Conservation (phyloP, 768 basidiomycete species). For the Auricularia heimuer region DNA sequence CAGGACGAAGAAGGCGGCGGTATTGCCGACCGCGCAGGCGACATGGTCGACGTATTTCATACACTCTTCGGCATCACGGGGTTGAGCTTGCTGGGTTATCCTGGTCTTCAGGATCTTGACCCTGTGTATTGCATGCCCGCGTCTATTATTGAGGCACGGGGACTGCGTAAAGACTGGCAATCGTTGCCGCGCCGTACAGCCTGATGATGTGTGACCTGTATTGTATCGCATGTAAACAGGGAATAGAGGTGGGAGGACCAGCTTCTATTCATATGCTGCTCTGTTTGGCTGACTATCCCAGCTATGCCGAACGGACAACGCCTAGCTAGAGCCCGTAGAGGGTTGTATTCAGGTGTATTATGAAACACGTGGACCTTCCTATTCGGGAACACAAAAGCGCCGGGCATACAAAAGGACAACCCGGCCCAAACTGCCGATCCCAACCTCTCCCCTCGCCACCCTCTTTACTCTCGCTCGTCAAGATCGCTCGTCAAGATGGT, state of each 20-base stretch:
- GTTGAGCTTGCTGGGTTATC: conserved; percentile 80
- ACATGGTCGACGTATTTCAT: conserved; percentile 97
- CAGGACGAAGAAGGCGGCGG: conserved; percentile 87
- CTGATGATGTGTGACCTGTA: neutral
- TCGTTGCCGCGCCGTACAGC: conserved; percentile 27
- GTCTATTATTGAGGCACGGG: conserved; percentile 53
- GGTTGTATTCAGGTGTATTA: too few relatives aligned
- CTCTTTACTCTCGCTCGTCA: neutral
- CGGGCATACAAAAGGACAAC: too few relatives aligned
- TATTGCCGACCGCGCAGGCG: conserved; percentile 86
- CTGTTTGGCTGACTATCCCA: too few relatives aligned
- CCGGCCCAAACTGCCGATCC: too few relatives aligned
- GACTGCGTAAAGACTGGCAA: conserved; percentile 59
- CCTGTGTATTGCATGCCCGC: conserved; percentile 97
- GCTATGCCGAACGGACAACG: too few relatives aligned
- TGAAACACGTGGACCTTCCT: too few relatives aligned
- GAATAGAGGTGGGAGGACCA: too few relatives aligned
- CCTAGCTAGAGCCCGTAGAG: too few relatives aligned
- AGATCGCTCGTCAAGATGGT: neutral
- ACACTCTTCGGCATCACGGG: conserved; percentile 89
- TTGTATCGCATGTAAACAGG: too few relatives aligned
- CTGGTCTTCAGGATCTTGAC: conserved; percentile 74
- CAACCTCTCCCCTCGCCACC: too few relatives aligned
- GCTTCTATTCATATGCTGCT: too few relatives aligned
- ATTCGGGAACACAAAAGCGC: too few relatives aligned